phyloP scores from a whole-genome alignment of 495 filamentous ascomycete genomes.

The Cryomyces antarcticus region DNA sequence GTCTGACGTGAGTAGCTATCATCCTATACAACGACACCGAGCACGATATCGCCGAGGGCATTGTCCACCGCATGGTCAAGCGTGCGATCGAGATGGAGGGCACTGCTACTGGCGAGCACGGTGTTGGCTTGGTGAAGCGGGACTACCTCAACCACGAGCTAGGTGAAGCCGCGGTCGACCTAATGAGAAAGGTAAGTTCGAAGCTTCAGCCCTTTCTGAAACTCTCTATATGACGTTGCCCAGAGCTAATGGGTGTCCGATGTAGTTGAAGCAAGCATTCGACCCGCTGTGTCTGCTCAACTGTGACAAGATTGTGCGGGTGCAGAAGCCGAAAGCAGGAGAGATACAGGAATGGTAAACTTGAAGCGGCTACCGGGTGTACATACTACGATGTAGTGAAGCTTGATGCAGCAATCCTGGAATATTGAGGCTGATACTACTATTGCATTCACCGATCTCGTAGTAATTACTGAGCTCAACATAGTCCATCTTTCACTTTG shows the following conservation, averaged over 20 bases:
- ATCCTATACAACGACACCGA: conserved; percentile 50
- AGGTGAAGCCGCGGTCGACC: conserved; percentile 49
- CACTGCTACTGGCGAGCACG: conserved; percentile 69
- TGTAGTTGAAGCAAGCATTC: conserved; percentile 46
- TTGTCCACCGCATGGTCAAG: conserved; percentile 72
- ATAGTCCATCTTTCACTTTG: too few relatives aligned
- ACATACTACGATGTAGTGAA: too few relatives aligned
- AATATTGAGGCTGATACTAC: too few relatives aligned
- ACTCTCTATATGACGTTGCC: not conserved
- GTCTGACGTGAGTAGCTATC: conserved; percentile 25
- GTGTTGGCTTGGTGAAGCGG: conserved; percentile 61
- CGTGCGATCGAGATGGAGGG: conserved; percentile 65
- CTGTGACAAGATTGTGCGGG: conserved; percentile 58
- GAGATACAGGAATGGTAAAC: conserved; percentile 21
- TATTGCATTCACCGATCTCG: too few relatives aligned
- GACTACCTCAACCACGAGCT: conserved; percentile 62
- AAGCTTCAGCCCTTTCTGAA: not conserved
- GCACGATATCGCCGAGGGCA: conserved; percentile 38
- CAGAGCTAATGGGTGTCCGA: conserved; percentile 1
- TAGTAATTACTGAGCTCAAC: too few relatives aligned
- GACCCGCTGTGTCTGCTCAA: conserved; percentile 64
- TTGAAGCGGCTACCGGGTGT: too few relatives aligned
- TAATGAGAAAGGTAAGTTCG: conserved; percentile 49
- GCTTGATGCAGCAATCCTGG: too few relatives aligned
- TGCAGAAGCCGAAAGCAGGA: conserved; percentile 15